These are phyloP conservation scores for Kluyveromyces wickerhamii DNA, from an alignment of 805 yeast species.

Conservation along the genomic window DNA sequence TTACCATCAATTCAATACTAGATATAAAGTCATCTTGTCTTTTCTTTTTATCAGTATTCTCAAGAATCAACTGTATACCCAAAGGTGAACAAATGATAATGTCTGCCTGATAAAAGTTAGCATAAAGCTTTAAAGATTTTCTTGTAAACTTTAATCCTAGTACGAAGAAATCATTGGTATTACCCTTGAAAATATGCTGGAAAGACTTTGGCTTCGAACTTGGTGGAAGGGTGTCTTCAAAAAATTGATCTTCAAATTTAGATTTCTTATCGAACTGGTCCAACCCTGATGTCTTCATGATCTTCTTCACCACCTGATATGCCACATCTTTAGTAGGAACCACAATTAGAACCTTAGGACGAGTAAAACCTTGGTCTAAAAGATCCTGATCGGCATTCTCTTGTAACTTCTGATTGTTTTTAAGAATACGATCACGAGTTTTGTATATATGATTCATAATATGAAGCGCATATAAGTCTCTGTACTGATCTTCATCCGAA, in stretches of 20 bases:
- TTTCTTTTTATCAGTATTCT: conserved; percentile 47
- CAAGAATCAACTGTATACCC: conserved; percentile 74
- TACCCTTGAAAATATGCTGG: conserved; percentile 72
- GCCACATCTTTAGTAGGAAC: conserved; percentile 81
- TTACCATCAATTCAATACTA: conserved; percentile 72
- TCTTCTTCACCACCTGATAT: conserved; percentile 52
- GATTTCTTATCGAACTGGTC: conserved; percentile 75
- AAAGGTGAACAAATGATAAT: conserved; percentile 86
- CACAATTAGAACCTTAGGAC: conserved; percentile 79
- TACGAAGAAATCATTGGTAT: conserved; percentile 85
- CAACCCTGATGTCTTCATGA: conserved; percentile 56
- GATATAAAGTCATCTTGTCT: conserved; percentile 76
- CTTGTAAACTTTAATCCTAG: conserved; percentile 87
- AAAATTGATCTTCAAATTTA: conserved; percentile 67
- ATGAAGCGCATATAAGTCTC: conserved; percentile 61
- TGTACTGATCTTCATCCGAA: conserved; percentile 45
- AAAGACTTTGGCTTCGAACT: conserved; percentile 75
- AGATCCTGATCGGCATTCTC: conserved; percentile 48
- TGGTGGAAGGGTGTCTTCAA: conserved; percentile 39
- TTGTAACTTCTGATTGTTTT: conserved; percentile 56
- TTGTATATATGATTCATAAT: conserved; percentile 75
- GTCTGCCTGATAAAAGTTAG: conserved; percentile 80
- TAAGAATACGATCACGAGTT: conserved; percentile 77
- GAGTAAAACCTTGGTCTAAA: conserved; percentile 91
- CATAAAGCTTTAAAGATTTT: conserved; percentile 74